These are phyloP conservation scores for Craterostigma plantagineum DNA, from an alignment of 257 asterid species.

Conservation along the genomic window DNA sequence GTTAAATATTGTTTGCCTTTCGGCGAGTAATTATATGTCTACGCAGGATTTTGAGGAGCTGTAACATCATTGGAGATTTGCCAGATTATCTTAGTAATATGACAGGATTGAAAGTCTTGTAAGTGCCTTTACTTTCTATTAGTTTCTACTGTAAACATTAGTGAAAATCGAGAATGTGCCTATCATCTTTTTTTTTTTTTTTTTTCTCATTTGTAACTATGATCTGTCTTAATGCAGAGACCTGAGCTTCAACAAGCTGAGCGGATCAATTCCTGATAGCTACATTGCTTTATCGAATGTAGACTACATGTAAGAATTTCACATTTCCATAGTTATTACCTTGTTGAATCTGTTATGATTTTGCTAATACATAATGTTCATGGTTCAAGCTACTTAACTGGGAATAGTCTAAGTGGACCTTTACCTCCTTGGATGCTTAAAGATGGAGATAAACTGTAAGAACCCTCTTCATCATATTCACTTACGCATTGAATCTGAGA, in stretches of 20 bases:
- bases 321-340: background rate
- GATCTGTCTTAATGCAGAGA: conserved; percentile 25
- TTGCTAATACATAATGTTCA: too few species aligned
- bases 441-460: conserved; percentile 24
- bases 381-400: conserved; percentile 3
- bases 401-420: conserved; percentile 10
- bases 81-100: conserved; percentile 27
- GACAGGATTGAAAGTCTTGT: conserved; percentile 29
- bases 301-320: conserved; percentile 28
- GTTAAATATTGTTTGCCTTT: too few species aligned
- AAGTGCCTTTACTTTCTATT: conserved; percentile 12
- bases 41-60: conserved; percentile 52
- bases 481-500: background rate
- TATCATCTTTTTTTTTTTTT: too few species aligned
- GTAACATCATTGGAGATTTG: conserved; percentile 39
- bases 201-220: too few species aligned
- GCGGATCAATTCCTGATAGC: conserved; percentile 36
- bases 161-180: too few species aligned
- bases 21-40: background rate
- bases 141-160: too few species aligned
- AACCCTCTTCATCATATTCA: background rate
- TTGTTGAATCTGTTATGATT: too few species aligned
- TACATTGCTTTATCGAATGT: conserved; percentile 8
- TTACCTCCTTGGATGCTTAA: conserved; percentile 38
- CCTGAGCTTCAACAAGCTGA: conserved; percentile 55